Conservation (phyloP, 1,284 basidiomycete genomes). For the Athelia psychrophila region DNA sequence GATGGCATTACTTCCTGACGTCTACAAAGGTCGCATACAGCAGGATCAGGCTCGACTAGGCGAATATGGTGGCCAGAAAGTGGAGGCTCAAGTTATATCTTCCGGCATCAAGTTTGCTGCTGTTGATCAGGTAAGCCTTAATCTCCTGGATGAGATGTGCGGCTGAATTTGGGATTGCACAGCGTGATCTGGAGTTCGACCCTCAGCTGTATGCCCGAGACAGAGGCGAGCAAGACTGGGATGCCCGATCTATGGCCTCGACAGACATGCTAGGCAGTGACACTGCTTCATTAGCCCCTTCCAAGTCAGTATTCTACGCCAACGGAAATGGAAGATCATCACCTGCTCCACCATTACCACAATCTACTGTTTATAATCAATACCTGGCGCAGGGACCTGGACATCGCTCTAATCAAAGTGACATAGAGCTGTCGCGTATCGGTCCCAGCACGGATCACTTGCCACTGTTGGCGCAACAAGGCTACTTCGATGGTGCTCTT, state of each 20-base stretch:
- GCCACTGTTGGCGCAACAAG: conserved; percentile 45
- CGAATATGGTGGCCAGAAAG: conserved; percentile 73
- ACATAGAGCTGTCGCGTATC: conserved; percentile 58
- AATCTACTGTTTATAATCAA: conserved; percentile 10
- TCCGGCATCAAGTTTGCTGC: conserved; percentile 79
- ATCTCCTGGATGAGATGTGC: conserved; percentile 1
- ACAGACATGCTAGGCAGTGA: conserved; percentile 46
- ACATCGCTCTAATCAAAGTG: conserved; percentile 23
- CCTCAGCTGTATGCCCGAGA: conserved; percentile 71
- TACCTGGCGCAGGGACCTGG: conserved; percentile 48
- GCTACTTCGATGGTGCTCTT: conserved; percentile 22
- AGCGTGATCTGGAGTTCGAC: conserved; percentile 76
- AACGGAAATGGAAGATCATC: conserved; percentile 28
- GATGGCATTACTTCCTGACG: conserved; percentile 71
- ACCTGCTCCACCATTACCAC: conserved; percentile 39
- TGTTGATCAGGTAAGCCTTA: conserved; percentile 56
- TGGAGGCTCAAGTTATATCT: conserved; percentile 67
- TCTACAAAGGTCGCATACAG: conserved; percentile 72
- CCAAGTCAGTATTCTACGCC: conserved; percentile 42
- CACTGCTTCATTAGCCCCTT: conserved; percentile 36
- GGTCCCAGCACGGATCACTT: conserved; percentile 46
- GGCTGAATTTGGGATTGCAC: conserved; percentile 5
- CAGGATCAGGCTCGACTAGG: conserved; percentile 60
- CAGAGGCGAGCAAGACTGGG: conserved; percentile 80
- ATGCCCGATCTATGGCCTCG: conserved; percentile 66